phyloP scores from a whole-genome alignment of 129 eudicot species.

The Centella asiatica region DNA sequence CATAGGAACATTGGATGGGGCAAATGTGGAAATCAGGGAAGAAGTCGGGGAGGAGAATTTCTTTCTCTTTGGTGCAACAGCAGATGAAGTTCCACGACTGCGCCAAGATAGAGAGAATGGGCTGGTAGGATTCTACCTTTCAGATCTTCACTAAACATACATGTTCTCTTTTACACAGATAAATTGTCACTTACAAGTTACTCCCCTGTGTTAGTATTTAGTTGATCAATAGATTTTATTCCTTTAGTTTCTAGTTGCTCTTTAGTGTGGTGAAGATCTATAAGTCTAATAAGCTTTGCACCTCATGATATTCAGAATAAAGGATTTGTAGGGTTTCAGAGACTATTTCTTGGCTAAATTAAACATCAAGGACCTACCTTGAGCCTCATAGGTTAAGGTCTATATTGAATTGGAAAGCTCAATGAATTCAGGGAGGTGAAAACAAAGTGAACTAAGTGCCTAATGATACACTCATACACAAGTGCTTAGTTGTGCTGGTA shows the following conservation, averaged over 20 bases:
- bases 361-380: too few species aligned
- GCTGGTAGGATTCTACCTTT: conserved; percentile 37
- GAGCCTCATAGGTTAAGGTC: too few species aligned
- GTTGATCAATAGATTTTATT: background rate
- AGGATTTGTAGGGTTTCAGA: background rate
- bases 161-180: background rate
- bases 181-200: background rate
- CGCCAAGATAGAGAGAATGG: conserved; percentile 93
- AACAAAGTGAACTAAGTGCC: background rate
- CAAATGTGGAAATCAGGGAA: conserved; percentile 96
- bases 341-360: too few species aligned
- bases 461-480: background rate
- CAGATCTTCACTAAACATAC: background rate
- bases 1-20: conserved; percentile 95
- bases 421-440: too few species aligned
- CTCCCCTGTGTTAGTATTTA: background rate
- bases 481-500: background rate
- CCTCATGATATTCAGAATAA: background rate
- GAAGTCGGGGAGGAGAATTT: conserved; percentile 89
- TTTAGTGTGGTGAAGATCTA: too few species aligned
- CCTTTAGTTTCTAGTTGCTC: too few species aligned
- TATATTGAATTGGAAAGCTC: too few species aligned
- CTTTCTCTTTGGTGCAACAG: conserved; percentile 97
- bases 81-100: conserved; percentile 83
- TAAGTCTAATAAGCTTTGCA: too few species aligned